Conservation (phyloP, 441 rosid genomes). For the Syzygium malaccense region DNA sequence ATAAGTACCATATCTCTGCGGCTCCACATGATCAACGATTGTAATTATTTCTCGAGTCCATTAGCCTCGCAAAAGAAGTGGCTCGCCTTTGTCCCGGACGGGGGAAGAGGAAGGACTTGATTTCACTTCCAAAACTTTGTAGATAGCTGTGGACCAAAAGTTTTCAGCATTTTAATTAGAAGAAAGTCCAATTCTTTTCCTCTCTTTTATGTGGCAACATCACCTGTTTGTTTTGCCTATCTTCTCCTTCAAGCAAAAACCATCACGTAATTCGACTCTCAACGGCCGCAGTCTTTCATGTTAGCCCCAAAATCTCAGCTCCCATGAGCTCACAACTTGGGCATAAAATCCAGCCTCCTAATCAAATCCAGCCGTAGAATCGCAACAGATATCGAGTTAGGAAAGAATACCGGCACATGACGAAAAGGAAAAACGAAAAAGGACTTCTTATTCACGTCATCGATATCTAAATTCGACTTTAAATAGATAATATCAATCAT, state of each 20-base stretch:
- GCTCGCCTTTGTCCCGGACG: background rate
- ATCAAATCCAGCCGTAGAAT: background rate
- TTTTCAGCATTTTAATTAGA: background rate
- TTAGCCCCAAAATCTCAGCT: background rate
- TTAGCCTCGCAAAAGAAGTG: rapidly evolving
- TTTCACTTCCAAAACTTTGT: background rate
- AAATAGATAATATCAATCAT: background rate
- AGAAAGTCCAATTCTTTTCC: background rate
- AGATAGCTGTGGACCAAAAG: background rate
- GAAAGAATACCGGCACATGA: background rate
- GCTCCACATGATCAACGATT: rapidly evolving
- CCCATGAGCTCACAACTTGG: background rate
- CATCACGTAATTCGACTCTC: background rate
- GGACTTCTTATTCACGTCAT: background rate
- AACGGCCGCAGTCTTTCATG: background rate
- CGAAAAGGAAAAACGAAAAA: background rate
- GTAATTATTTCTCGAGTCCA: background rate
- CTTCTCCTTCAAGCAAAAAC: background rate
- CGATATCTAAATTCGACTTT: background rate
- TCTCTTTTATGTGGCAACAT: background rate
- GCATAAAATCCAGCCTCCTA: background rate
- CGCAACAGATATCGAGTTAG: background rate
- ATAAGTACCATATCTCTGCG: rapidly evolving
- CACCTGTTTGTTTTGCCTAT: background rate
- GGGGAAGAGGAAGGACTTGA: background rate